Percentiles rank a stretch among this genome's conserved stretches.
phyloP scores from a whole-genome alignment of 1,284 basidiomycete species.

The Stereum hirsutum region DNA sequence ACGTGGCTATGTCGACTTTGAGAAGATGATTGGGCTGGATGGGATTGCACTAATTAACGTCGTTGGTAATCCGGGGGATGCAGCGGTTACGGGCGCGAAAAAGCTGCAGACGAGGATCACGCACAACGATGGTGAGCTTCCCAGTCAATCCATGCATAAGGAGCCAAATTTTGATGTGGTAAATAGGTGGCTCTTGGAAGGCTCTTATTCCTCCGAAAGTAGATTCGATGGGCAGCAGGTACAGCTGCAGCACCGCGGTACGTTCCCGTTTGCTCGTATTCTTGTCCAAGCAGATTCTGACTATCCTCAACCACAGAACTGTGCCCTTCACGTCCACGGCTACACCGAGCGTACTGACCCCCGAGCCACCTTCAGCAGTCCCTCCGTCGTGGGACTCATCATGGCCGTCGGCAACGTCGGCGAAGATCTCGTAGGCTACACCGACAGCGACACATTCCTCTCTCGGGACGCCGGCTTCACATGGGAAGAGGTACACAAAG shows the following conservation, averaged over 20 bases:
- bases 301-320: no score
- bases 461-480: slow-evolving; percentile 95
- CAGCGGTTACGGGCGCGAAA: slow-evolving; percentile 68
- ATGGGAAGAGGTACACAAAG: slow-evolving; percentile 98
- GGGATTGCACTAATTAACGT: slow-evolving; percentile 93
- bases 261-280: slow-evolving; percentile 15
- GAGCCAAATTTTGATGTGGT: slow-evolving; percentile 1
- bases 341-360: slow-evolving; percentile 92
- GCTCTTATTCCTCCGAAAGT: slow-evolving; percentile 62
- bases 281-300: not conserved
- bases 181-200: slow-evolving; percentile 79
- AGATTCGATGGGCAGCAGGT: slow-evolving; percentile 75
- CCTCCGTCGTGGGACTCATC: slow-evolving; percentile 86
- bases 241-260: slow-evolving; percentile 69
- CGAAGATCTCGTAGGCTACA: slow-evolving; percentile 72
- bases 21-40: slow-evolving; percentile 95
- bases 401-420: slow-evolving; percentile 99
- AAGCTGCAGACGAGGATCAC: slow-evolving; percentile 83
- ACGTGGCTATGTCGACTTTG: slow-evolving; percentile 90
- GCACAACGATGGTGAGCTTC: slow-evolving; percentile 81
- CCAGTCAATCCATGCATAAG: not conserved
- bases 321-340: slow-evolving; percentile 87
- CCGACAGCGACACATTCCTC: slow-evolving; percentile 91
- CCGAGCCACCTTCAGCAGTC: slow-evolving; percentile 86
- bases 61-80: slow-evolving; percentile 77